These are phyloP conservation scores for Rhizophora apiculata DNA, from an alignment of 345 rosid species.

Conservation along the genomic window DNA sequence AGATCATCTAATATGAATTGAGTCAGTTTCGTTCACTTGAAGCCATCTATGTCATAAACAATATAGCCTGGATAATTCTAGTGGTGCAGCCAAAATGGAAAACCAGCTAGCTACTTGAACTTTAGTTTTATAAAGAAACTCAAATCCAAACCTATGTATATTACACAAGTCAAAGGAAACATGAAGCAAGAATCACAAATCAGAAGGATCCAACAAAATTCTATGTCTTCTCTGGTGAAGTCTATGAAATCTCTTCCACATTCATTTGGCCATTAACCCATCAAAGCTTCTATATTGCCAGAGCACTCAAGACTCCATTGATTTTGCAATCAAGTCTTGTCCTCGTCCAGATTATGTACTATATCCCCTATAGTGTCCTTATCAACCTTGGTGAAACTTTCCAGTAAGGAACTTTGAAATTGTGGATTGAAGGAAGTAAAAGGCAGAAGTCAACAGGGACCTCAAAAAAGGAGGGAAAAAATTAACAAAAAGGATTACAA, in stretches of 20 bases:
- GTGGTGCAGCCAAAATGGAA: not conserved
- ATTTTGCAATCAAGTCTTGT: not conserved
- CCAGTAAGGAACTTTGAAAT: not conserved
- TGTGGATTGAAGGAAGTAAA: not conserved
- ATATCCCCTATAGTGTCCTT: not conserved
- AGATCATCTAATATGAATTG: too few species aligned
- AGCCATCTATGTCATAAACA: too few species aligned
- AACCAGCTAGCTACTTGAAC: not conserved
- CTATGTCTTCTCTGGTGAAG: not conserved
- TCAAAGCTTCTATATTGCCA: not conserved
- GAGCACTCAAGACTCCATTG: not conserved
- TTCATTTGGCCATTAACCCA: not conserved
- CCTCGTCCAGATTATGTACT: not conserved
- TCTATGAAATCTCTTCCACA: not conserved
- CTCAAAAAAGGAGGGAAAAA: not conserved
- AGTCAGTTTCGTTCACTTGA: too few species aligned
- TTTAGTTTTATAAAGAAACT: too few species aligned
- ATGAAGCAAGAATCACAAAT: not conserved
- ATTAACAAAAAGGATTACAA: not conserved
- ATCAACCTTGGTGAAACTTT: not conserved
- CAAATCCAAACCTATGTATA: too few species aligned
- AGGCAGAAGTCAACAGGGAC: conserved; percentile 1
- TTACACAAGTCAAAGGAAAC: not conserved
- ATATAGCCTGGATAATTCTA: too few species aligned
- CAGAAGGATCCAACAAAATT: not conserved